Conservation (phyloP, 352 stramenopile species). For the Phytophthora chlamydospora region DNA sequence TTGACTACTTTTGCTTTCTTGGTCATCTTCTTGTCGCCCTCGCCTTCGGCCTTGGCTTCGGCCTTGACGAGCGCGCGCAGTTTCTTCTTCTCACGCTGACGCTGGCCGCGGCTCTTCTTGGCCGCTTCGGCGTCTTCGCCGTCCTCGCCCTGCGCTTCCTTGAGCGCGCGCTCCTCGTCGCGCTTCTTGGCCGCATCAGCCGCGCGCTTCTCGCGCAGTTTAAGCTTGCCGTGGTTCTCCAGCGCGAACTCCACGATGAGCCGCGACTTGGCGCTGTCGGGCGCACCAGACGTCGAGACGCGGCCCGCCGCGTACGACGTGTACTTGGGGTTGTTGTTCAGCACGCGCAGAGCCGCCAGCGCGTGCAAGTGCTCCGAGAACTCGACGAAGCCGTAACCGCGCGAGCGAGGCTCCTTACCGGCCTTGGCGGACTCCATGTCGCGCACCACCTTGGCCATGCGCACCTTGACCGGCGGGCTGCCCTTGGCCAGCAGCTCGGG, state of each 20-base stretch:
- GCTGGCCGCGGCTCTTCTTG: slow-evolving; percentile 77
- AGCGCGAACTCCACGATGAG: slow-evolving; percentile 91
- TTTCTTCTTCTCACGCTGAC: slow-evolving; percentile 82
- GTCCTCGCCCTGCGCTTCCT: slow-evolving; percentile 66
- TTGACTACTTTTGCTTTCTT: slow-evolving; percentile 42
- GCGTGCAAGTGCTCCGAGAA: slow-evolving; percentile 97
- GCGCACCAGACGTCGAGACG: slow-evolving; percentile 34
- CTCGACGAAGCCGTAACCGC: slow-evolving; percentile 96
- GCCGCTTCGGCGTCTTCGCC: slow-evolving; percentile 27
- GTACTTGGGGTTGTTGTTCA: slow-evolving; percentile 98
- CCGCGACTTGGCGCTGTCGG: slow-evolving; percentile 70
- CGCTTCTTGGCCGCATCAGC: slow-evolving; percentile 72
- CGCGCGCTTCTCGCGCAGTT: slow-evolving; percentile 81
- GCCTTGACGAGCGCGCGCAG: slow-evolving; percentile 39
- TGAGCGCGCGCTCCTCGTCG: slow-evolving; percentile 67
- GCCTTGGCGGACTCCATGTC: slow-evolving; percentile 72
- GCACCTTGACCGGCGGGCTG: slow-evolving; percentile 66
- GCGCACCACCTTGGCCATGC: slow-evolving; percentile 85
- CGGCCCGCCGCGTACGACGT: slow-evolving; percentile 65
- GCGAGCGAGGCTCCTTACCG: slow-evolving; percentile 62
- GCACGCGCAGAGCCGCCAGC: slow-evolving; percentile 93
- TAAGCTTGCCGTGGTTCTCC: slow-evolving; percentile 90
- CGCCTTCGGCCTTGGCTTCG: slow-evolving; percentile 24
- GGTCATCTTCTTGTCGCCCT: slow-evolving; percentile 31
- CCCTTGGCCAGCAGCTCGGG: slow-evolving; percentile 54